Conservation (phyloP, 352 stramenopile species). For the Pythium chondricola region DNA sequence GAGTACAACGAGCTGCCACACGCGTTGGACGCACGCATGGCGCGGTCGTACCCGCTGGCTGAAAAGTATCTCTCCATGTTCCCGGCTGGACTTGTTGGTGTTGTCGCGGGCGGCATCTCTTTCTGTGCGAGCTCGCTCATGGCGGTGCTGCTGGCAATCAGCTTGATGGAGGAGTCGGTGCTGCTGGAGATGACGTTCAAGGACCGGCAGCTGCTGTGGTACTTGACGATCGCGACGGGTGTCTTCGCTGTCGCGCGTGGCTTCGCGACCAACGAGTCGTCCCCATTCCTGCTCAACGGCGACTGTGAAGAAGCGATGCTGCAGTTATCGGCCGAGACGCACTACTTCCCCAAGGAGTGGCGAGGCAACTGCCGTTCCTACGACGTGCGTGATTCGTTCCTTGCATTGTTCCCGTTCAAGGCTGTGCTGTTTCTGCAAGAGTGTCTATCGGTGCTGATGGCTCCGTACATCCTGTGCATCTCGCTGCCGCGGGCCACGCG, state of each 20-base stretch:
- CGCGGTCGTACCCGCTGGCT: conserved; percentile 87
- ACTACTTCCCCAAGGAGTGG: conserved; percentile 96
- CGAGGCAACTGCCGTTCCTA: conserved; percentile 77
- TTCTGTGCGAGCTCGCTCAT: conserved; percentile 97
- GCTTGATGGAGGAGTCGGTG: conserved; percentile 93
- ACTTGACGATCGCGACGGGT: conserved; percentile 88
- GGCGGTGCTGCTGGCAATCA: conserved; percentile 90
- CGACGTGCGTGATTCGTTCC: conserved; percentile 85
- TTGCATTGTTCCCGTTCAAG: conserved; percentile 93
- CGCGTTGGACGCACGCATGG: conserved; percentile 91
- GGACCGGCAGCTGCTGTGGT: conserved; percentile 95
- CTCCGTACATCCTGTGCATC: conserved; percentile 95
- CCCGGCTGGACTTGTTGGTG: conserved; percentile 78
- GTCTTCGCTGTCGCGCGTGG: conserved; percentile 77
- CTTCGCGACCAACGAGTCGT: conserved; percentile 57
- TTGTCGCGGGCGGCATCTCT: conserved; percentile 89
- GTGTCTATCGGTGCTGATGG: conserved; percentile 90
- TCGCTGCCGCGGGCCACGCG: conserved; percentile 88
- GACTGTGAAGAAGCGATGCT: conserved; percentile 83
- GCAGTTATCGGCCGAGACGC: conserved; percentile 88
- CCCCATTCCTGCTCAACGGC: conserved; percentile 68
- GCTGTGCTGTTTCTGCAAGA: conserved; percentile 91
- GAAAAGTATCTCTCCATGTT: conserved; percentile 95
- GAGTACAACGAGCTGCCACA: conserved; percentile 99
- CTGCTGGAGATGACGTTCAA: conserved; percentile 94